phyloP scores from a whole-genome alignment of 2,329 filamentous ascomycete genomes.

The Diaporthe batatas region DNA sequence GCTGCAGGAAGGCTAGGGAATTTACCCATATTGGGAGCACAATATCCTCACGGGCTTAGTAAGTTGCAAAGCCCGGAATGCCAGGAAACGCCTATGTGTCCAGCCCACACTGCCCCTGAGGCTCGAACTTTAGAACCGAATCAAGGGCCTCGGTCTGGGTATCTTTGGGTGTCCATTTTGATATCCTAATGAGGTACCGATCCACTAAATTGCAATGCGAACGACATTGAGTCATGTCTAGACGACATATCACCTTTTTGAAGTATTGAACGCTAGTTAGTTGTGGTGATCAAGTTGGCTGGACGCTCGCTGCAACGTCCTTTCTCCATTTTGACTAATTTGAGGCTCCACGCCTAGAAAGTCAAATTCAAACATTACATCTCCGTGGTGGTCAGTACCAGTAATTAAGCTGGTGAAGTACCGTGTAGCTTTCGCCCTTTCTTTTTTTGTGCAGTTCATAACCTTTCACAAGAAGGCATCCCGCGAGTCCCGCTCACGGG shows the following conservation, averaged over 20 bases:
- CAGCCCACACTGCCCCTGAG: conserved; percentile 11
- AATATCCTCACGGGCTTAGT: not conserved
- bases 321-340: not conserved
- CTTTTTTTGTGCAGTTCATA: not conserved
- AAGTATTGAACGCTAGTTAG: not conserved
- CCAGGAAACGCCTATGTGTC: not conserved
- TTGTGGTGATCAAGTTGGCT: not conserved
- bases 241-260: conserved; percentile 22
- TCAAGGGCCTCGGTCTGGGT: not conserved
- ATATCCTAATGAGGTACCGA: not conserved
- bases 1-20: not conserved
- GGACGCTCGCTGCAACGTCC: not conserved
- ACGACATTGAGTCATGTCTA: not conserved
- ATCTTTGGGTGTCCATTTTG: not conserved
- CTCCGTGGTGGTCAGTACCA: not conserved
- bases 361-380: not conserved
- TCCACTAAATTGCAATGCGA: not conserved
- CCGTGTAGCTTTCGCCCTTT: no score
- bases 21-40: no score
- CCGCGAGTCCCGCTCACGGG: not conserved
- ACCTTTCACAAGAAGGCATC: not conserved
- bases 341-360: not conserved
- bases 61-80: not conserved
- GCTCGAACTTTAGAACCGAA: conserved; percentile 5
- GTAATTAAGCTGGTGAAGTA: not conserved